Evolutionary conservation across 768 basidiomycete genomes (phyloP).

Genomic region (Hortiboletus campestris): DNA sequence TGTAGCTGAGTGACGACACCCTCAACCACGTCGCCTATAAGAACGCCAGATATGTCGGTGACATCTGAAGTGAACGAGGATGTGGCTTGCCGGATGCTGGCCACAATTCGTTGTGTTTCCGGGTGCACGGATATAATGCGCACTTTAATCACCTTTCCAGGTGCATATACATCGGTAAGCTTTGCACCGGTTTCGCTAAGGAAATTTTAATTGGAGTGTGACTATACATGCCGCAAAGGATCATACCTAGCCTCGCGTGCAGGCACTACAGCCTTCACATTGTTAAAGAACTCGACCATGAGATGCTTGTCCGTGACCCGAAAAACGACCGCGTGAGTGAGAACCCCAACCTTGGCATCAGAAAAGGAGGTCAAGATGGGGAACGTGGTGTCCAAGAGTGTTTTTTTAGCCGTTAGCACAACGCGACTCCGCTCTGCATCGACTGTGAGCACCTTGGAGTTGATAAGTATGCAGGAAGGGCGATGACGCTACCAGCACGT

Average conservation of each 20-base stretch:
- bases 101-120: slow-evolving; percentile 65
- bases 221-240: not conserved
- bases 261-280: slow-evolving; percentile 79
- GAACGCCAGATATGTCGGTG: slow-evolving; percentile 67
- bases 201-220: not conserved
- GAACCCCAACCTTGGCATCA: slow-evolving; percentile 64
- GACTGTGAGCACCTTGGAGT: slow-evolving; percentile 71
- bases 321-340: slow-evolving; percentile 82
- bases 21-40: slow-evolving; percentile 71
- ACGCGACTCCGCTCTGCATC: slow-evolving; percentile 81
- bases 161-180: slow-evolving; percentile 60
- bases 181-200: slow-evolving; percentile 65
- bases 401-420: slow-evolving; percentile 87
- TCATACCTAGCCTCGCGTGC: slow-evolving; percentile 76
- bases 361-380: slow-evolving; percentile 65
- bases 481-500: slow-evolving; percentile 25
- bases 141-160: slow-evolving; percentile 84
- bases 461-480: not conserved
- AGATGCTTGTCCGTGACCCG: slow-evolving; percentile 78
- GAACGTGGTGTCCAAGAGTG: slow-evolving; percentile 75
- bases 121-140: slow-evolving; percentile 66
- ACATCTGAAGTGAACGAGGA: slow-evolving; percentile 46
- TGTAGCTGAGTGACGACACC: slow-evolving; percentile 80
- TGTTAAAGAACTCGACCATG: slow-evolving; percentile 89
- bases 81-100: slow-evolving; percentile 82